These are phyloP conservation scores for Pulveroboletus sp. DNA, from an alignment of 768 basidiomycete genomes.

Conservation along the genomic window DNA sequence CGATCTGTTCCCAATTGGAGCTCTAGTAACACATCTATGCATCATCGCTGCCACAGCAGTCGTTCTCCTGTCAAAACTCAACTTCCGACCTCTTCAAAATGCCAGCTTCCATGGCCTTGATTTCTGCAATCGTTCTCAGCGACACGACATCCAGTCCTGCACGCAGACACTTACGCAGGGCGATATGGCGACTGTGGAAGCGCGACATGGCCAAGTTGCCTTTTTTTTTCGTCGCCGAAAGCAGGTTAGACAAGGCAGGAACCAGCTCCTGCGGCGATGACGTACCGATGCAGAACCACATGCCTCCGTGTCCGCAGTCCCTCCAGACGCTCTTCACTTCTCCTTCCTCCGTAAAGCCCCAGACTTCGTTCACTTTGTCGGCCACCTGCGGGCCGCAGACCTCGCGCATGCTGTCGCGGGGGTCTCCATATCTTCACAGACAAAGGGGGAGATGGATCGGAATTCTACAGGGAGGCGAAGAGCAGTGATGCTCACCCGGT, in stretches of 20 bases:
- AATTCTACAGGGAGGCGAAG: background rate
- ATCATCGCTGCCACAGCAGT: background rate
- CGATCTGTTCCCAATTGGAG: background rate
- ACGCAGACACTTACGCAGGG: slow-evolving; percentile 24
- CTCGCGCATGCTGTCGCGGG: slow-evolving; percentile 36
- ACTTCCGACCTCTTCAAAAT: slow-evolving; percentile 22
- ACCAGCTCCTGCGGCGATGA: too few species aligned
- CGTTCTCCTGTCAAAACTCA: slow-evolving; percentile 11
- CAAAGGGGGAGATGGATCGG: background rate
- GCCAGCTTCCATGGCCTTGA: slow-evolving; percentile 29
- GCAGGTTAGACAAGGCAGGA: too few species aligned
- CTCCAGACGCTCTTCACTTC: slow-evolving; percentile 45
- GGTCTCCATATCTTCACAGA: slow-evolving; percentile 42
- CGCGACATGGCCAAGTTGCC: slow-evolving; percentile 25
- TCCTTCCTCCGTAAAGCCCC: slow-evolving; percentile 64
- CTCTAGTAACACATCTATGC: too few species aligned
- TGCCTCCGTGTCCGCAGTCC: slow-evolving; percentile 34
- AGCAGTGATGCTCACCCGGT: slow-evolving; percentile 26
- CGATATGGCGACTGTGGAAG: slow-evolving; percentile 30
- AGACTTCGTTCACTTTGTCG: slow-evolving; percentile 45
- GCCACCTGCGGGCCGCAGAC: slow-evolving; percentile 47
- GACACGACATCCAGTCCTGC: background rate
- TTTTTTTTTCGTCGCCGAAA: too few species aligned
- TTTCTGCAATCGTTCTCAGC: slow-evolving; percentile 18
- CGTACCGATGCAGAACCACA: slow-evolving; percentile 30